Evolutionary conservation across 2,329 filamentous ascomycete species (phyloP).

Genomic region (Talaromyces amestolkiae): DNA sequence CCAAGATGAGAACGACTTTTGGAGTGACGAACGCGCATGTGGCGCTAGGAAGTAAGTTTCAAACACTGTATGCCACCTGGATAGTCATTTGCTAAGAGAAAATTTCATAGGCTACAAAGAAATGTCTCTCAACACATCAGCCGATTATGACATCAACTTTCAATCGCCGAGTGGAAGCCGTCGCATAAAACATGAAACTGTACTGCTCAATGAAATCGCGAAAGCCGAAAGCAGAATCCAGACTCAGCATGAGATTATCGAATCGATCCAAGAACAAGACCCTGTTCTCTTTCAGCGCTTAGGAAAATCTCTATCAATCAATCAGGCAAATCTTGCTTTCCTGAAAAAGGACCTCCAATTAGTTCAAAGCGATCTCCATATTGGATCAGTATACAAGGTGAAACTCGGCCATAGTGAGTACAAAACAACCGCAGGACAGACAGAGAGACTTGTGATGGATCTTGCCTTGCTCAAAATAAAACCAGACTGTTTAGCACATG

Average conservation of each 20-base stretch:
- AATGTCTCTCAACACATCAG: background rate
- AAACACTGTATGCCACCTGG: too few relatives aligned
- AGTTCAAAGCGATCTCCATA: background rate
- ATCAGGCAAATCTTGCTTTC: background rate
- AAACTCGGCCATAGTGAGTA: background rate
- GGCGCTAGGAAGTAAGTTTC: background rate
- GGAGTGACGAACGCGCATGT: constrained; percentile 8
- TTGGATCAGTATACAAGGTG: background rate
- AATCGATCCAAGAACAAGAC: too few relatives aligned
- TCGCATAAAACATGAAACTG: background rate
- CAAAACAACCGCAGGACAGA: too few relatives aligned
- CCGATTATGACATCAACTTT: background rate
- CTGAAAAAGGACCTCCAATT: background rate
- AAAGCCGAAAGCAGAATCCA: background rate
- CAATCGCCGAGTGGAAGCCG: background rate
- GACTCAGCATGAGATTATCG: too few relatives aligned
- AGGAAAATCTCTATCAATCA: background rate
- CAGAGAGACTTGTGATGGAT: background rate
- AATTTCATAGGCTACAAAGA: too few relatives aligned
- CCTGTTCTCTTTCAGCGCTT: too few relatives aligned
- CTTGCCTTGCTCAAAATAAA: background rate
- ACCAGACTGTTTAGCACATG: background rate
- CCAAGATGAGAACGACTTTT: background rate
- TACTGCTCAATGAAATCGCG: background rate
- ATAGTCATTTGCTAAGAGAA: too few relatives aligned